These are phyloP conservation scores for Fusarium domesticum DNA, from an alignment of 2,329 filamentous ascomycete species.

Conservation along the genomic window DNA sequence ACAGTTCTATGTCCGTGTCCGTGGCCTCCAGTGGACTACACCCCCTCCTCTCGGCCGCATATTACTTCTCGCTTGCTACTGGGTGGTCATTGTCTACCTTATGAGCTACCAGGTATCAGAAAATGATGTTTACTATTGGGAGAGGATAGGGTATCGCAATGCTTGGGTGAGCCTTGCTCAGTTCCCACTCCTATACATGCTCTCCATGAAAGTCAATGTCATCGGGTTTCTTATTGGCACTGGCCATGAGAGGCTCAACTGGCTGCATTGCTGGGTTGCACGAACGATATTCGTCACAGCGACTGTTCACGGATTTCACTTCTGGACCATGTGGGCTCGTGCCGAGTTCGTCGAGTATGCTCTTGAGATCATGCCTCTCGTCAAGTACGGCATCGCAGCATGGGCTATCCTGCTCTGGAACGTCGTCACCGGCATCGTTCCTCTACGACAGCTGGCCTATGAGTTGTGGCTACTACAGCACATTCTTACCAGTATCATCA, in stretches of 20 bases:
- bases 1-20: slow-evolving; percentile 48
- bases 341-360: slow-evolving; percentile 58
- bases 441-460: slow-evolving; percentile 63
- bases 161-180: slow-evolving; percentile 65
- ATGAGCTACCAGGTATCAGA: slow-evolving; percentile 49
- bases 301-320: slow-evolving; percentile 68
- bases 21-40: slow-evolving; percentile 52
- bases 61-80: slow-evolving; percentile 54
- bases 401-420: slow-evolving; percentile 67
- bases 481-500: slow-evolving; percentile 56
- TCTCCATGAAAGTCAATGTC: slow-evolving; percentile 57
- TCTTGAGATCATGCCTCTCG: slow-evolving; percentile 59
- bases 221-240: slow-evolving; percentile 60
- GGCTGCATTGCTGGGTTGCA: slow-evolving; percentile 70
- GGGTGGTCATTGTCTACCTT: slow-evolving; percentile 57
- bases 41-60: slow-evolving; percentile 58
- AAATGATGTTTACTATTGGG: slow-evolving; percentile 56
- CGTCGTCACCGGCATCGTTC: slow-evolving; percentile 58
- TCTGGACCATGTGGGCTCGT: slow-evolving; percentile 61
- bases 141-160: slow-evolving; percentile 65
- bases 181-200: slow-evolving; percentile 61
- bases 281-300: slow-evolving; percentile 66
- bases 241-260: slow-evolving; percentile 68
- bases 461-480: slow-evolving; percentile 70
- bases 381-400: slow-evolving; percentile 64